Evolutionary conservation across 306 rosid genomes (phyloP).

Genomic region (Sindora glabra): DNA sequence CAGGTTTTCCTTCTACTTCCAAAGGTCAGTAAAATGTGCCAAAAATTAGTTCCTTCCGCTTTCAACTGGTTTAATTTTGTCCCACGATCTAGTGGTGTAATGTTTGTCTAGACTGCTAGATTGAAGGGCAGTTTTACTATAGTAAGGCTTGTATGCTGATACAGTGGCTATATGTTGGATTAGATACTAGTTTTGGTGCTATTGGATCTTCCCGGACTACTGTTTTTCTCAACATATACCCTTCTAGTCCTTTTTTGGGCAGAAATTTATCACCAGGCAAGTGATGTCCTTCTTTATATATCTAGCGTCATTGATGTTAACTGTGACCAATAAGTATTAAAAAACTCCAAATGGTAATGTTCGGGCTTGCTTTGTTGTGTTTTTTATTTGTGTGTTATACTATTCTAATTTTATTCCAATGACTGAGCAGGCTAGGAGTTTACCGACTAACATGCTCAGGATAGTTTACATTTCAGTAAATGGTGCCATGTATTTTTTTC

Average conservation of each 20-base stretch:
- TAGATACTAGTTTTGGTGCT: slow-evolving; percentile 60
- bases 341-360: no score
- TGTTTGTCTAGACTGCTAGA: not conserved
- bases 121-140: not conserved
- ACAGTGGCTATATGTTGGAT: slow-evolving; percentile 23
- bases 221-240: slow-evolving; percentile 88
- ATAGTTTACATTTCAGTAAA: slow-evolving; percentile 60
- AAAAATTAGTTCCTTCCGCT: no score
- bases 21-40: no score
- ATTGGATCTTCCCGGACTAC: slow-evolving; percentile 81
- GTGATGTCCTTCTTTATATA: not conserved
- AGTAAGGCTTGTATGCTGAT: slow-evolving; percentile 9
- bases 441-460: slow-evolving; percentile 79
- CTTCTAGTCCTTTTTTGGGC: slow-evolving; percentile 97
- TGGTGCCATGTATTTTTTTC: slow-evolving; percentile 56
- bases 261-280: slow-evolving; percentile 94
- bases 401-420: slow-evolving; percentile 10
- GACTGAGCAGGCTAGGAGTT: slow-evolving; percentile 75
- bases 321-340: no score
- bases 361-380: no score
- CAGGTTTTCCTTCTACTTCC: slow-evolving; percentile 68
- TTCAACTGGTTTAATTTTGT: no score
- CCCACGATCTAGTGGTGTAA: no score
- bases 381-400: not conserved
- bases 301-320: no score